Conservation (phyloP, 163 green algal genomes). For the Scenedesmus sp. region DNA sequence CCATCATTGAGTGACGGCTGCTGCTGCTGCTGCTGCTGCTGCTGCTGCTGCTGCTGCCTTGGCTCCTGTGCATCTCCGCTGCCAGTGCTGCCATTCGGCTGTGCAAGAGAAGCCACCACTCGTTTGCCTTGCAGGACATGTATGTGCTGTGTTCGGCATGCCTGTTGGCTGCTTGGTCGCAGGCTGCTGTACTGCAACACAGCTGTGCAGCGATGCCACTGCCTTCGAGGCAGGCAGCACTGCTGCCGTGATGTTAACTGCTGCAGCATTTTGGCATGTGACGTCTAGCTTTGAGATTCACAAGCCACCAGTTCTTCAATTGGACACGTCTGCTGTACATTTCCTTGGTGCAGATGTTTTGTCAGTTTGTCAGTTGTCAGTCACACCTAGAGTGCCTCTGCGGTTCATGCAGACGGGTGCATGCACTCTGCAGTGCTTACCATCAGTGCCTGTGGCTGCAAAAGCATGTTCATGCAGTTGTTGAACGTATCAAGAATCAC, state of each 20-base stretch:
- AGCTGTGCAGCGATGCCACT: background rate
- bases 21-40: constrained; percentile 2
- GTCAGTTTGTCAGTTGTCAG: constrained; percentile 1
- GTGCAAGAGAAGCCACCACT: background rate
- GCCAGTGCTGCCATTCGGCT: background rate
- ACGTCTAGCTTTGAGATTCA: too few relatives aligned
- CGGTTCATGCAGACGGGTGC: background rate
- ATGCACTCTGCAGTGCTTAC: background rate
- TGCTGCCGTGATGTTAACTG: background rate
- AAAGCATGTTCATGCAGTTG: background rate
- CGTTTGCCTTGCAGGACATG: background rate
- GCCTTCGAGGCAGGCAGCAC: background rate
- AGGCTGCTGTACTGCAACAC: background rate
- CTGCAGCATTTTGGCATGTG: background rate
- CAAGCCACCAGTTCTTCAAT: too few relatives aligned
- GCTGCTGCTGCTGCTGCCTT: constrained; percentile 29
- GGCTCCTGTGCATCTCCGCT: background rate
- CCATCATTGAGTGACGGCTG: constrained; percentile 32
- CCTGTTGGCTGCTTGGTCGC: background rate
- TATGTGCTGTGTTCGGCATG: background rate
- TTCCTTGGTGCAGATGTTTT: background rate
- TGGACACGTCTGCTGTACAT: background rate
- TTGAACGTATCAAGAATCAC: background rate
- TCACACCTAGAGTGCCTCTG: background rate
- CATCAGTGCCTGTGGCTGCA: background rate